Evolutionary conservation across 2,329 filamentous ascomycete genomes (phyloP), one percentile per base, ranked within the genome.

Genomic region (Aureobasidium sp.): DNA sequence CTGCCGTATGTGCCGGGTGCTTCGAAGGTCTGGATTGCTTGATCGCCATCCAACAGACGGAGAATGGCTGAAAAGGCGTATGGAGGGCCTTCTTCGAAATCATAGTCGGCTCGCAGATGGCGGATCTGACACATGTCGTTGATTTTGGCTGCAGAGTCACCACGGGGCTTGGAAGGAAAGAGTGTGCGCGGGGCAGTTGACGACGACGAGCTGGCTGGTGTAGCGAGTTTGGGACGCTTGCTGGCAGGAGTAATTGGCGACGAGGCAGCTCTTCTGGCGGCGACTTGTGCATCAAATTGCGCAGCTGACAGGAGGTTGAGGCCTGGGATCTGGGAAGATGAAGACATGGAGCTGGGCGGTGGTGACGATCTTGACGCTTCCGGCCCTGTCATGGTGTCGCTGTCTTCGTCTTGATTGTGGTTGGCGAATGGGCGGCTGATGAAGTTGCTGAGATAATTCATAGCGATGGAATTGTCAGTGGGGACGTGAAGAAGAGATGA

Each of bases 141-240:
- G 57, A 51, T 32, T 36, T 51, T 60, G 11, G 57, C 57, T 27
- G 57, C 29, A 39, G n/a, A 60, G 14, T 60, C 57, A 21, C 57
- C 57, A 14, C 57, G 57, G 2, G 30, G 16, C 30, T 51, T 60
- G 57, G 45, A 29, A 8, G 57, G 37, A n/a, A 60, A 37, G 10
- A 47, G 57, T n/a, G 41, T 49, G 25, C 44, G 42, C 7, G 55
- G 55, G 16, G 55, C 55, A 8, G 55, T 9, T 3, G 55, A 21
- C 21, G 55, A 49, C 4, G 55, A 21, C 13, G 41, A 48, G 32
- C 29, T 47, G n/a, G 41, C 13, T 14, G 55, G 10, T 5, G 55
- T 16, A 9, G 32, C 34, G 32, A 48, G 34, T 59, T 49, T 59
- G 11, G 27, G 9, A 16, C 44, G 42, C 27, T 59, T 59, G 55